A percentile compares a stretch with the other conserved stretches of the same genome.
These are phyloP conservation scores for Pezicula carpinea DNA, from an alignment of 2,329 filamentous ascomycete species.

Conservation along the genomic window DNA sequence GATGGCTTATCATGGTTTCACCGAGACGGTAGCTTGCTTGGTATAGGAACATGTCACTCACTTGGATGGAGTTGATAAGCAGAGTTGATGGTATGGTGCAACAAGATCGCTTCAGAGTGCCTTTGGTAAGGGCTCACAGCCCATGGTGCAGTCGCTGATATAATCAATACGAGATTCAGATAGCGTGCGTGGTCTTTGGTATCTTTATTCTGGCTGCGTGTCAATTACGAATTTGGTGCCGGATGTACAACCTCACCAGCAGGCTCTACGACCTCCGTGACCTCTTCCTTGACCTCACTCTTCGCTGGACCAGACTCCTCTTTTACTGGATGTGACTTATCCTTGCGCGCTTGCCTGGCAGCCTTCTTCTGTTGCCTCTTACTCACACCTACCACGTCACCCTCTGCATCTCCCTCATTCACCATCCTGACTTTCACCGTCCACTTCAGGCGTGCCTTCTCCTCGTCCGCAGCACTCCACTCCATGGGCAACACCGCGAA, in stretches of 20 bases:
- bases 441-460: constrained; percentile 58
- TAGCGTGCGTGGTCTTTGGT: too few species aligned
- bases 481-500: constrained; percentile 86
- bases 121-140: too few species aligned
- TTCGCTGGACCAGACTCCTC: neutral
- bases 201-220: too few species aligned
- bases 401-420: constrained; percentile 20
- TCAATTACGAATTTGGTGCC: neutral
- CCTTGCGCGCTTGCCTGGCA: constrained; percentile 17
- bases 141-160: too few species aligned
- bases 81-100: too few species aligned
- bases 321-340: neutral
- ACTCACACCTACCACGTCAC: constrained; percentile 37
- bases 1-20: too few species aligned
- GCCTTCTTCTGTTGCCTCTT: constrained; percentile 12
- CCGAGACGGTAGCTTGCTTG: too few species aligned
- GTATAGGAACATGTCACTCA: too few species aligned
- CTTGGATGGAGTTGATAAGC: too few species aligned
- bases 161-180: too few species aligned
- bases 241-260: neutral
- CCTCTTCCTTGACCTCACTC: neutral
- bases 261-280: neutral
- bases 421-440: constrained; percentile 43
- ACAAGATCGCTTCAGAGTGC: too few species aligned
- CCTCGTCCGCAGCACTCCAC: constrained; percentile 82